Evolutionary conservation across 2,329 filamentous ascomycete genomes (phyloP).

Genomic region (Metarhizium anisopliae): DNA sequence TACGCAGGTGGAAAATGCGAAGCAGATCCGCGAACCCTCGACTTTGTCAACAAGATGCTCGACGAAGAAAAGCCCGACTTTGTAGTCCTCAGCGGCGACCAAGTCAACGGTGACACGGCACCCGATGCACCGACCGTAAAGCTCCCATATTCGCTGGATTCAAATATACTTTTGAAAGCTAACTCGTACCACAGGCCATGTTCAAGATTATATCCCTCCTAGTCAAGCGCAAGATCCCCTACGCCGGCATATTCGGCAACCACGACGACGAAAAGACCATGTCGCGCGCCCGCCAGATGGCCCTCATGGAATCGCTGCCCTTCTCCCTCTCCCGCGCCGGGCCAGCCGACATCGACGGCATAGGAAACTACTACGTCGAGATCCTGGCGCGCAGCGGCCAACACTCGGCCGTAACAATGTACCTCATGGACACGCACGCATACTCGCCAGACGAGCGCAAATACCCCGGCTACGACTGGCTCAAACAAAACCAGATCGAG

Average conservation of each 20-base stretch:
- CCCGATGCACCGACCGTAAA: conserved; percentile 77
- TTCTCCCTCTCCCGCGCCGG: conserved; percentile 83
- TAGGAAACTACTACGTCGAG: conserved; percentile 93
- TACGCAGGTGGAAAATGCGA: conserved; percentile 73
- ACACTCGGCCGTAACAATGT: conserved; percentile 89
- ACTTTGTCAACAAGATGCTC: conserved; percentile 75
- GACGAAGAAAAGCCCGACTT: conserved; percentile 92
- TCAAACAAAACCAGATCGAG: conserved; percentile 86
- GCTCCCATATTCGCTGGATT: not conserved
- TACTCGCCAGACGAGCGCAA: conserved; percentile 85
- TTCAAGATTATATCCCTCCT: conserved; percentile 87
- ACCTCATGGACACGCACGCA: conserved; percentile 85
- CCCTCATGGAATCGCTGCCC: conserved; percentile 74
- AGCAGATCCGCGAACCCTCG: conserved; percentile 82
- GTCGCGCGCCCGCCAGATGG: conserved; percentile 71
- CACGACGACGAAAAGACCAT: conserved; percentile 90
- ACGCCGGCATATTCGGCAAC: conserved; percentile 91
- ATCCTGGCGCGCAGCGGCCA: conserved; percentile 71
- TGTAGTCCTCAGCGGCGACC: conserved; percentile 85
- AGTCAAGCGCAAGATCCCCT: conserved; percentile 80
- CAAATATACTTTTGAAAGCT: too few species aligned
- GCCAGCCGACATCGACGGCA: conserved; percentile 74
- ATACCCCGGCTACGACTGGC: conserved; percentile 93
- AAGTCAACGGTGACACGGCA: conserved; percentile 88
- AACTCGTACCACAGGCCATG: conserved; percentile 50